Conservation (phyloP, 2,329 filamentous ascomycete genomes). For the Trichoderma sp. region DNA sequence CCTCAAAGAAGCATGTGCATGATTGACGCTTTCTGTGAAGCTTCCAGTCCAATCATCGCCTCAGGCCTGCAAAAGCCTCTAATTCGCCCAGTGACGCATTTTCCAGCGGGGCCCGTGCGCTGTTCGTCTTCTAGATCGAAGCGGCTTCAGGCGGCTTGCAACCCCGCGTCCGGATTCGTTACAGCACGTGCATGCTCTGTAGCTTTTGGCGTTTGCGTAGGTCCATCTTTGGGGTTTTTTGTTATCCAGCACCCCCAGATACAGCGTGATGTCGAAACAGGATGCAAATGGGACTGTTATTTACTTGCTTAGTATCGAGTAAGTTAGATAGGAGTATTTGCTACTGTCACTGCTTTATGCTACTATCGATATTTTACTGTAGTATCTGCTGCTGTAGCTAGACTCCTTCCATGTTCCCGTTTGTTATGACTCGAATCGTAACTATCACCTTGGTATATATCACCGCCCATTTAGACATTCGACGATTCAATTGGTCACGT, state of each 20-base stretch:
- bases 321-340: not conserved
- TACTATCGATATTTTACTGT: too few relatives aligned
- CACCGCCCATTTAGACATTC: not conserved
- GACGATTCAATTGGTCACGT: not conserved
- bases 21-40: not conserved
- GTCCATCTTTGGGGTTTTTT: not conserved
- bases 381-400: not conserved
- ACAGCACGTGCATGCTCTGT: not conserved
- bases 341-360: not conserved
- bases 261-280: not conserved
- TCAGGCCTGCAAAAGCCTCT: not conserved
- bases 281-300: not conserved
- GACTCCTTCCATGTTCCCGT: not conserved
- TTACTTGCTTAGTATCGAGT: not conserved
- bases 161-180: slow-evolving; percentile 4
- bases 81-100: slow-evolving; percentile 11
- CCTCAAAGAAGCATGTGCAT: not conserved
- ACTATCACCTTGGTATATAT: not conserved
- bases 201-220: not conserved
- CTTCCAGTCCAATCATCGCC: not conserved
- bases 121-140: not conserved
- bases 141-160: slow-evolving; percentile 8
- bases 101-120: slow-evolving; percentile 6
- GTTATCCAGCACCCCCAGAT: not conserved
- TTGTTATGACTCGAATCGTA: not conserved